Percentiles rank a stretch among this genome's conserved stretches.
Evolutionary conservation across 2,329 filamentous ascomycete genomes (phyloP).

Genomic region (Talaromyces sp.): DNA sequence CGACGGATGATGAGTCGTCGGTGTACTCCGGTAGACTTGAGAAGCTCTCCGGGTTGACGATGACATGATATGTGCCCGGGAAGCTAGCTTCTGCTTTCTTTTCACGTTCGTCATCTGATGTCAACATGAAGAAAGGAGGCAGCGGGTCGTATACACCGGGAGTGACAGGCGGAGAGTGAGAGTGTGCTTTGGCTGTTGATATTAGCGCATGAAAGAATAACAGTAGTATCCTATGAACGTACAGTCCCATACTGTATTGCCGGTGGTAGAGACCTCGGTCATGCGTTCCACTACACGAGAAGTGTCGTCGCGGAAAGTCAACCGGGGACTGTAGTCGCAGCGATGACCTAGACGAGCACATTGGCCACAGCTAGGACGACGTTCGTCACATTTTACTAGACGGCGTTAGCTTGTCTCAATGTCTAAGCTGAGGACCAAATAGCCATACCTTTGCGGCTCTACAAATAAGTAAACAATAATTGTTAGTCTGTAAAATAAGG

Average conservation of each 20-base stretch:
- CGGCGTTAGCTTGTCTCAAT: background rate
- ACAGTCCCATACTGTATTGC: constrained; percentile 57
- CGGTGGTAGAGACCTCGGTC: constrained; percentile 50
- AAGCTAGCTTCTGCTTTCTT: constrained; percentile 51
- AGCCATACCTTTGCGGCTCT: constrained; percentile 42
- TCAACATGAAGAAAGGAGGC: constrained; percentile 53
- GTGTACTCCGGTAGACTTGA: constrained; percentile 51
- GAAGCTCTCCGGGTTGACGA: constrained; percentile 56
- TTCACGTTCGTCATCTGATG: constrained; percentile 57
- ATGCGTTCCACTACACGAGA: constrained; percentile 50
- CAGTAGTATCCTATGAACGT: constrained; percentile 27
- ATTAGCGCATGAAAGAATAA: background rate
- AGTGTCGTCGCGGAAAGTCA: constrained; percentile 56
- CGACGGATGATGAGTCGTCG: constrained; percentile 30
- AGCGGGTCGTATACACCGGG: constrained; percentile 45
- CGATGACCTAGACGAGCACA: constrained; percentile 54
- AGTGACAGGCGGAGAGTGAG: constrained; percentile 26
- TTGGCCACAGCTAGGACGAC: constrained; percentile 54
- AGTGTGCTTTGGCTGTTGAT: constrained; percentile 11
- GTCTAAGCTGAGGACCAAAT: background rate
- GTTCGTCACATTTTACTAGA: constrained; percentile 56
- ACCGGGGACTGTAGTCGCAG: constrained; percentile 57
- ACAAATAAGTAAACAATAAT: constrained; percentile 5
- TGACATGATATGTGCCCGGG: constrained; percentile 56
- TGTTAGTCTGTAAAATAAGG: constrained; percentile 2